Conservation (phyloP, 495 filamentous ascomycete genomes). For the Pseudomonodictys pantanalensis region DNA sequence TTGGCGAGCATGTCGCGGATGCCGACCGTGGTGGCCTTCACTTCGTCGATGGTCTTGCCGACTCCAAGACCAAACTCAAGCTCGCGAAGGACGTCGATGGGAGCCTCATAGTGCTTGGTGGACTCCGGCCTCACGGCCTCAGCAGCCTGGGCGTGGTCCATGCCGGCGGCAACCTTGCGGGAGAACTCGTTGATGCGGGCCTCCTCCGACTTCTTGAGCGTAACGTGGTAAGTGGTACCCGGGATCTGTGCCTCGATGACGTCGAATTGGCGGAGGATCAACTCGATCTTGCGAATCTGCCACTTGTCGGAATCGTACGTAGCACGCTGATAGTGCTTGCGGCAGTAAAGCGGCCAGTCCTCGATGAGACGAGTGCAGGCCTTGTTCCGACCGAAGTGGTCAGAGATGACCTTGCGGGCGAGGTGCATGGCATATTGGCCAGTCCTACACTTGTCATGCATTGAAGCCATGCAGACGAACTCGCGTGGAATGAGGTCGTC, state of each 20-base stretch:
- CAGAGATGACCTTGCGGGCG: constrained; percentile 32
- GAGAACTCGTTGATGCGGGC: constrained; percentile 21
- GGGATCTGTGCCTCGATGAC: constrained; percentile 27
- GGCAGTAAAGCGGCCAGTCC: constrained; percentile 29
- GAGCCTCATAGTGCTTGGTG: constrained; percentile 17
- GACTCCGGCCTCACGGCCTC: background rate
- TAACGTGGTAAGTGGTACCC: constrained; percentile 24
- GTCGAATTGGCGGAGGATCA: constrained; percentile 24
- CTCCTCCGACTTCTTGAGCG: constrained; percentile 31
- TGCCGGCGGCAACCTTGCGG: constrained; percentile 1
- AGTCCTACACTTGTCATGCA: constrained; percentile 19
- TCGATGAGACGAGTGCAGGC: constrained; percentile 27
- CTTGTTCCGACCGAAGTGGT: constrained; percentile 36
- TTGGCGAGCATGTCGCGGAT: constrained; percentile 16
- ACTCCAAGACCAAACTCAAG: constrained; percentile 3
- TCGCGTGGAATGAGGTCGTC: constrained; percentile 25
- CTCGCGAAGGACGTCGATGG: constrained; percentile 18
- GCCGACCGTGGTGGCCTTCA: background rate
- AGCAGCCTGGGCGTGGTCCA: background rate
- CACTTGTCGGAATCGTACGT: constrained; percentile 25
- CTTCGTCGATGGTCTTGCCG: constrained; percentile 10
- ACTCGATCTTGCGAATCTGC: constrained; percentile 23
- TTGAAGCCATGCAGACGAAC: constrained; percentile 26
- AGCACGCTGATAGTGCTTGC: constrained; percentile 35
- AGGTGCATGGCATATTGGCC: constrained; percentile 25